Percentiles rank a stretch among this genome's conserved stretches.
These are phyloP conservation scores for Cryphonectria naterciae DNA, from an alignment of 2,329 filamentous ascomycete genomes.

Conservation along the genomic window DNA sequence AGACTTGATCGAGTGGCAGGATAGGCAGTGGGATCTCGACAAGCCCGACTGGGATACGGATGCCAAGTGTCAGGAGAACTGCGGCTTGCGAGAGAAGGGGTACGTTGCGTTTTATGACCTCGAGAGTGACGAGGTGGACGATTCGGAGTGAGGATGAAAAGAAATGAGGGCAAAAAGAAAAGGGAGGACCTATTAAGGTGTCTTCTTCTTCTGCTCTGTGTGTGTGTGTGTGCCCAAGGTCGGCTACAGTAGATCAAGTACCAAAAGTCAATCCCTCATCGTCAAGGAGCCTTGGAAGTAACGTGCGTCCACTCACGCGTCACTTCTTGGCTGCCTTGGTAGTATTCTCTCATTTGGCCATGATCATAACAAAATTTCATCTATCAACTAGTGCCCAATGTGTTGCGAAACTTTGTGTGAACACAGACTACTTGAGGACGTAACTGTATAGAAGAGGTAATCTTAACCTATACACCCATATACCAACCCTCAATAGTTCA, in stretches of 20 bases:
- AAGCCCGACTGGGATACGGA: slow-evolving; percentile 27
- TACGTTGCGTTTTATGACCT: slow-evolving; percentile 5
- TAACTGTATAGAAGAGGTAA: too few relatives aligned
- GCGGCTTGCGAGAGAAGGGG: slow-evolving; percentile 9
- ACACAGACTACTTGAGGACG: too few relatives aligned
- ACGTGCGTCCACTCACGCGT: background rate
- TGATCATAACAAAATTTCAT: too few relatives aligned
- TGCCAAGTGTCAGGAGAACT: slow-evolving; percentile 15
- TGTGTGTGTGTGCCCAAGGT: too few relatives aligned
- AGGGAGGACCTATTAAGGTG: background rate
- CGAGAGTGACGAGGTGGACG: background rate
- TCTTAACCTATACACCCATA: too few relatives aligned
- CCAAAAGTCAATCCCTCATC: background rate
- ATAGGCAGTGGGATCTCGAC: slow-evolving; percentile 24
- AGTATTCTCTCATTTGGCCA: background rate
- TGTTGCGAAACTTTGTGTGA: too few relatives aligned
- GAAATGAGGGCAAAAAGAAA: background rate
- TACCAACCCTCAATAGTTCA: background rate
- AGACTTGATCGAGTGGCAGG: slow-evolving; percentile 11
- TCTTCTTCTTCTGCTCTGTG: background rate
- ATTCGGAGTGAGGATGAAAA: background rate
- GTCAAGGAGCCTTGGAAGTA: background rate
- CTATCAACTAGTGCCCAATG: too few relatives aligned
- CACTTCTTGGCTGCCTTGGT: background rate
- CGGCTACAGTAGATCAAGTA: background rate